Conservation (phyloP, 495 filamentous ascomycete genomes). For the Penicillium taxi region DNA sequence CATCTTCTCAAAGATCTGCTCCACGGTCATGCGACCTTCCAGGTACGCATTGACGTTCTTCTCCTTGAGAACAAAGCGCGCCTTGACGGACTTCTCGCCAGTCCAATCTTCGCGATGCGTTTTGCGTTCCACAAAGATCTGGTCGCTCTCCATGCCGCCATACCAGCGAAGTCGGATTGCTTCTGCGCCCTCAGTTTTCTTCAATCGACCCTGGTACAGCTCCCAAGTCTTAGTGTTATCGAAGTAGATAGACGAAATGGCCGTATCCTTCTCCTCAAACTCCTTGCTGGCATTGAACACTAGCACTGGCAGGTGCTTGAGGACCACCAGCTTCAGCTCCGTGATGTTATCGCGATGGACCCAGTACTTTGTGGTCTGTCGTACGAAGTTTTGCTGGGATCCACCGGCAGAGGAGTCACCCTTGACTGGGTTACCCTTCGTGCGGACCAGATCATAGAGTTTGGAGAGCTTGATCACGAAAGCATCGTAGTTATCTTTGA, state of each 20-base stretch:
- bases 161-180: conserved; percentile 97
- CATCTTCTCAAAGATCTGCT: conserved; percentile 85
- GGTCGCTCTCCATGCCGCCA: conserved; percentile 87
- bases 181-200: conserved; percentile 97
- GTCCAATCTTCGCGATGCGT: conserved; percentile 99
- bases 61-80: conserved; percentile 88
- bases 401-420: conserved; percentile 90
- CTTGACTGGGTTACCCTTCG: conserved; percentile 81
- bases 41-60: conserved; percentile 92
- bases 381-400: conserved; percentile 87
- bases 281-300: conserved; percentile 98
- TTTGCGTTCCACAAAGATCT: conserved; percentile 95
- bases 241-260: conserved; percentile 97
- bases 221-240: conserved; percentile 93
- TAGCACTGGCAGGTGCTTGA: conserved; percentile 94
- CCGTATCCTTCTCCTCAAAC: conserved; percentile 79
- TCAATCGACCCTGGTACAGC: conserved; percentile 84
- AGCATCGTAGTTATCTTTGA: conserved; percentile 96
- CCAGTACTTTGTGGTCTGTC: conserved; percentile 99
- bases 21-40: conserved; percentile 69
- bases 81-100: conserved; percentile 97
- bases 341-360: conserved; percentile 98
- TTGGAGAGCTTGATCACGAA: conserved; percentile 93
- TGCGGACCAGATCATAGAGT: conserved; percentile 90
- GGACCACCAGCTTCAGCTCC: conserved; percentile 90